Evolutionary conservation across 768 basidiomycete genomes (phyloP), one percentile per base, ranked within the genome.

Genomic region (Mycena vitilis): DNA sequence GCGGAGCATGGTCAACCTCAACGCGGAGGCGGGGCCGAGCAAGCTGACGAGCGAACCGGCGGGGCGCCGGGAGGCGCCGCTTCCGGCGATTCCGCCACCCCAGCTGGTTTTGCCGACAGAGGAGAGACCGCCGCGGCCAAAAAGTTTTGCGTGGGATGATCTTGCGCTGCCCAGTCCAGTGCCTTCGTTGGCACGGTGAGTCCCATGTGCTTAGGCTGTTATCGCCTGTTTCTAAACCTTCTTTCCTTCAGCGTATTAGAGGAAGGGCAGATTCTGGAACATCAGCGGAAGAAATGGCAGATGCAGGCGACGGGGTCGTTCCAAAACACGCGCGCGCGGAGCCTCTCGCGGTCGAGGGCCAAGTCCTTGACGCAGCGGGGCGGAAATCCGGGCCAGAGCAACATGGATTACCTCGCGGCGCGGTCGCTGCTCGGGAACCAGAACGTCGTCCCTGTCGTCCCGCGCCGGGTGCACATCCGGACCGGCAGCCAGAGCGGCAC

Each of bases 381-480:
- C 15, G 74, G 47, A 72, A 74, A 66, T 65, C 57, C 60, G 67
- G 68, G 40, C 71, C 75, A 61, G 71, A 77, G 78, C 47, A 81
- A 79, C 73, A 76, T 93, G 55, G 89, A 89, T 63, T 88, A 87
- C 71, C 83, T 94, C 54, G 86, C 91, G 12, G 88, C 90, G 4
- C 86, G 88, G 22, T 89, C 91, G 0, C 81, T 89, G 44, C 81
- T 93, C 1, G 92, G 92, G 5, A 87, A 84, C 70, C 92, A 94
- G 79, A 78, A 83, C 49, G 73, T 85, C 22, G 82, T 87, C 37
- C 88, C 90, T 0, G 78, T 79, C 22, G 73, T 81, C 40, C 66
- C 75, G 70, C 51, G 74, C 51, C 55, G 72, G 65, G 37, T 64
- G 51, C 64, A 71, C 54, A 48, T 64, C 57, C 63, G 74, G 42